These are phyloP conservation scores for Neonectria faginata DNA, from an alignment of 2,329 filamentous ascomycete genomes.

Conservation along the genomic window DNA sequence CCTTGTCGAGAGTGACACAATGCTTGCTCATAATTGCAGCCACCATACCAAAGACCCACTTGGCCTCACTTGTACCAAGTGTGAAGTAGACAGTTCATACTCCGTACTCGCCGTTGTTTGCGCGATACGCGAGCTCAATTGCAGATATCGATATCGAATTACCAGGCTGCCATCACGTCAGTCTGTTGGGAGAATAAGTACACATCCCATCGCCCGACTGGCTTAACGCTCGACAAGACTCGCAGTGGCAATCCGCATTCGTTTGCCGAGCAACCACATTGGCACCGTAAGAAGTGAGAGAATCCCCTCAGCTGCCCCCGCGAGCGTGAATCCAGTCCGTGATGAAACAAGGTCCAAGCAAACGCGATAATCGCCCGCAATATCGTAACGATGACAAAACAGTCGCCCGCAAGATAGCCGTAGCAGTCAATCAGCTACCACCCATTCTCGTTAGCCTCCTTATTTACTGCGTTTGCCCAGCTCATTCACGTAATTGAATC, in stretches of 20 bases:
- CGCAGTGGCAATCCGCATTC: constrained; percentile 51
- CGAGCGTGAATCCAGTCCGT: constrained; percentile 57
- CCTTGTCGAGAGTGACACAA: background rate
- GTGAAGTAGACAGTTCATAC: no score
- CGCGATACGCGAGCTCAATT: no score
- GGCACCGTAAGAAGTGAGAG: constrained; percentile 56
- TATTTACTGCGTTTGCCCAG: background rate
- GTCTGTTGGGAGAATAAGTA: no score
- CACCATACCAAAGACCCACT: background rate
- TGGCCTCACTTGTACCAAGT: background rate
- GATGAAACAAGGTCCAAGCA: constrained; percentile 65
- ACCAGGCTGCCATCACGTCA: no score
- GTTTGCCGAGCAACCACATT: constrained; percentile 51
- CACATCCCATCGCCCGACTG: no score
- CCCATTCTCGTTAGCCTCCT: background rate
- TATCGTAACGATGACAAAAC: constrained; percentile 65
- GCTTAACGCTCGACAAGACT: background rate
- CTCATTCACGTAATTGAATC: constrained; percentile 54
- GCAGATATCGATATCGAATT: no score
- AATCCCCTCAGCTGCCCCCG: constrained; percentile 56
- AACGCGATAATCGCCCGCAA: constrained; percentile 62
- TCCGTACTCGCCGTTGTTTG: background rate
- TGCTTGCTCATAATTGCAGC: background rate
- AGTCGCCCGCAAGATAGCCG: constrained; percentile 59
- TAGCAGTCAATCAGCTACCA: constrained; percentile 64